Evolutionary conservation across 768 basidiomycete genomes (phyloP), one percentile per base, ranked within the genome.

Genomic region (Dictyophora rubrovolvata): DNA sequence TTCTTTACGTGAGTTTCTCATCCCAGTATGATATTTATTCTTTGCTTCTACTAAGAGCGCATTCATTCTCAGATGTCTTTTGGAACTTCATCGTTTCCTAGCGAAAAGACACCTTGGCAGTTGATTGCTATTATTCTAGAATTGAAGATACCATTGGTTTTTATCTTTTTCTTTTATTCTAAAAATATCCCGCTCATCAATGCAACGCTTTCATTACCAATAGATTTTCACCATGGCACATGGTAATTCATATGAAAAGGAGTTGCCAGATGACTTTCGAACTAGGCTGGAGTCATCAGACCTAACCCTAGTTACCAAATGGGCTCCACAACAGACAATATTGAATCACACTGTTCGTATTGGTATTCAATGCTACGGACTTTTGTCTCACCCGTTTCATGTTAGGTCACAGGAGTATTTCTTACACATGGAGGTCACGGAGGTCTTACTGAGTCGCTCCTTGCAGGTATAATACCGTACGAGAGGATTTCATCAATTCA

Each of bases 271-370:
- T n/a, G 42, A 42, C 12, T 2, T 42, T 12, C 42, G 42, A 4
- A 12, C 12, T n/a, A 4, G 42, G 10, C 11, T 42, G n/a, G 42
- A 42, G 11, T 42, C 42, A 17, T 66, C 54, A 9, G 60, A 63
- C 1, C 55, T 63, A 37, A 66, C 65, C 9, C 20, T 66, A 0
- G 20, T 69, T 0, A 53, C 62, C 1, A 35, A 52, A 1, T 69
- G 68, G 68, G 50, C 62, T 5, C 67, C 68, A 2, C 67, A 69
- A 48, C 68, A 68, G 55, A 52, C 53, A 12, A 61, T 69, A 18
- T 59, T 69, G 6, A 47, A 54, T 11, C 68, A 69, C 53, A 62
- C 63, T 2, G 68, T 69, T 21, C 6, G 63, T 53, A 55, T 21
- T 23, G 6, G 6, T 42, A 12, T n/a, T 9, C 11, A 3, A 12